phyloP scores from a whole-genome alignment of 2,329 filamentous ascomycete species.

The Amphichorda felina region DNA sequence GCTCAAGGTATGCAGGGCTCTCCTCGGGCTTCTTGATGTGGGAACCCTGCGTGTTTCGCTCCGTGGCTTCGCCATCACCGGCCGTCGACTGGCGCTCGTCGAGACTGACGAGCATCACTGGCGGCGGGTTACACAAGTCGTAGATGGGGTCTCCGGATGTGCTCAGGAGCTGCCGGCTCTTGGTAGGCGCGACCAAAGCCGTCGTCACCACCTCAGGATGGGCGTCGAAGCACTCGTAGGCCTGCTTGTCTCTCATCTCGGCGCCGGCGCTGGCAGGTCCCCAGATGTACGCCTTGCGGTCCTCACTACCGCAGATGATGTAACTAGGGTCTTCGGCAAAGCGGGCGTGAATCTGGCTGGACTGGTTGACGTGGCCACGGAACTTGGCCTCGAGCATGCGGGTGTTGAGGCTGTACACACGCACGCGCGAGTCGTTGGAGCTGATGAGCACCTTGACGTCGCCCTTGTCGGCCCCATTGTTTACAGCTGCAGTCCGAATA shows the following conservation, averaged over 20 bases:
- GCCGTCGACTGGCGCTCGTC: conserved; percentile 44
- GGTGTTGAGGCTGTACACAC: conserved; percentile 79
- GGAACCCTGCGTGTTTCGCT: conserved; percentile 3
- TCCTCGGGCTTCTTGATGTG: conserved; percentile 43
- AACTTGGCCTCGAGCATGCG: conserved; percentile 82
- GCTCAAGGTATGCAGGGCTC: conserved; percentile 65
- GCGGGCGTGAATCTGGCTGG: conserved; percentile 78
- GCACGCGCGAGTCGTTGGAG: conserved; percentile 87
- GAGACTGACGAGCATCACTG: conserved; percentile 67
- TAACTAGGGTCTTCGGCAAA: conserved; percentile 82
- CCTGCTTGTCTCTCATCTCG: conserved; percentile 65
- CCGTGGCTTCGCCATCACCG: conserved; percentile 16
- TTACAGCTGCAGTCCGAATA: conserved; percentile 60
- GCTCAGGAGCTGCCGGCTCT: conserved; percentile 65
- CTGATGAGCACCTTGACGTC: conserved; percentile 80
- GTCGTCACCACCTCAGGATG: conserved; percentile 81
- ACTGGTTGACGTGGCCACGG: conserved; percentile 80
- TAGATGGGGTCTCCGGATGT: conserved; percentile 87
- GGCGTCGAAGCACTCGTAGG: conserved; percentile 82
- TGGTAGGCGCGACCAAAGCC: conserved; percentile 73
- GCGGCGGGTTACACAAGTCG: conserved; percentile 90
- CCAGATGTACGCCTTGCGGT: conserved; percentile 86
- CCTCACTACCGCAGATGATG: conserved; percentile 87
- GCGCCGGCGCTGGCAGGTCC: conserved; percentile 37
- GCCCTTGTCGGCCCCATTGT: conserved; percentile 28